These are phyloP conservation scores for Acanthamoeba comandoni DNA, from an alignment of 208 protist genomes.

Conservation along the genomic window DNA sequence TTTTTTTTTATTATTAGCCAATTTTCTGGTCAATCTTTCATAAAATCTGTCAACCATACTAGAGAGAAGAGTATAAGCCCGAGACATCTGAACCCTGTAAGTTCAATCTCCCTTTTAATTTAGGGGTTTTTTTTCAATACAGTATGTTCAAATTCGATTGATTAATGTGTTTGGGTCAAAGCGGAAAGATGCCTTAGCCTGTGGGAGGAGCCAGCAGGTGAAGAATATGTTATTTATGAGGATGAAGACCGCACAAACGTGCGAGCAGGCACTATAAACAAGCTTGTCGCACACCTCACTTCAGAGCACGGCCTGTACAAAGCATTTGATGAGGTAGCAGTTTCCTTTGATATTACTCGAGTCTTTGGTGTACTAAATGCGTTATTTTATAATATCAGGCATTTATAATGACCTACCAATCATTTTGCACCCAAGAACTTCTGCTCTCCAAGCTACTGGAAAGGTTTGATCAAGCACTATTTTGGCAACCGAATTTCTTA, in stretches of 20 bases:
- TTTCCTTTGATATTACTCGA: background rate
- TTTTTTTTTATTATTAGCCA: too few species aligned
- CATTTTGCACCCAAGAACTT: slow-evolving; percentile 18
- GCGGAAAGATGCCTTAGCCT: slow-evolving; percentile 1
- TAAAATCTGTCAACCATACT: too few species aligned
- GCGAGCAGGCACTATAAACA: slow-evolving; percentile 47
- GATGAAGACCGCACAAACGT: background rate
- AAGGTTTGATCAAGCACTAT: background rate
- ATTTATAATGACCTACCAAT: slow-evolving; percentile 62
- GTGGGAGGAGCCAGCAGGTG: slow-evolving; percentile 34
- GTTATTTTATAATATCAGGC: background rate
- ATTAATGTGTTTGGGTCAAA: background rate
- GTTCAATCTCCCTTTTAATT: too few species aligned
- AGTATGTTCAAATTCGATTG: background rate
- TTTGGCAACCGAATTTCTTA: too few species aligned
- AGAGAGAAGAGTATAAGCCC: too few species aligned
- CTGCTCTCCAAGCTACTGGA: slow-evolving; percentile 47
- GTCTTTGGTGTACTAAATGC: background rate
- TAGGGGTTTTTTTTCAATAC: background rate
- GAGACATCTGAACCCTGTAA: too few species aligned
- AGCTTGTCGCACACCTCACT: slow-evolving; percentile 59
- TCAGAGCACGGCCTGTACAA: slow-evolving; percentile 52
- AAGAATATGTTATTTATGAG: slow-evolving; percentile 20
- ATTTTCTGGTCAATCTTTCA: too few species aligned
- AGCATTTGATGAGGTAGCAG: slow-evolving; percentile 18